A percentile compares a stretch with the other conserved stretches of the same genome.
Evolutionary conservation across 208 protist genomes (phyloP).

Genomic region (Wallacemonas sp.): DNA sequence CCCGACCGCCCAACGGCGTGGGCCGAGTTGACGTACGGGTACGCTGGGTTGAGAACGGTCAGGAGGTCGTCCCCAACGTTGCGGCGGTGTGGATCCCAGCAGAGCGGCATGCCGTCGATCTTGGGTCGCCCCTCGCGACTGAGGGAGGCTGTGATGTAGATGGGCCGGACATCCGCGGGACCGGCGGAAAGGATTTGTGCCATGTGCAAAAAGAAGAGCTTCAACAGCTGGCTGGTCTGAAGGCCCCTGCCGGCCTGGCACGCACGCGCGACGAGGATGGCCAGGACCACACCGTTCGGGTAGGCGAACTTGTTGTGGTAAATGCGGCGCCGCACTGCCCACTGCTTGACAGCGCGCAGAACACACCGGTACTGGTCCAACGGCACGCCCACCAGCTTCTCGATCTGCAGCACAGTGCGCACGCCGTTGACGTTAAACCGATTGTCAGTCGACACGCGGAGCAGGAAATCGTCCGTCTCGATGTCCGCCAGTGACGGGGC

Average conservation of each 20-base stretch:
- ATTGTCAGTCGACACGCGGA: conserved; percentile 47
- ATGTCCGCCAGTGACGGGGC: conserved; percentile 63
- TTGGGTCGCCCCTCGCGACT: conserved; percentile 8
- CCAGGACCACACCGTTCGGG: conserved; percentile 95
- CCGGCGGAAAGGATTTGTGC: neutral
- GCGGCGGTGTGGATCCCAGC: conserved; percentile 44
- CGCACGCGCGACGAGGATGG: conserved; percentile 94
- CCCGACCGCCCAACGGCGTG: conserved; percentile 84
- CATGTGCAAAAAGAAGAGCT: conserved; percentile 75
- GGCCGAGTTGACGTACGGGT: conserved; percentile 96
- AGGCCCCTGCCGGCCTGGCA: conserved; percentile 93
- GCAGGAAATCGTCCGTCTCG: conserved; percentile 55
- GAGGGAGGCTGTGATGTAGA: conserved; percentile 63
- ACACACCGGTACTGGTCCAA: conserved; percentile 47
- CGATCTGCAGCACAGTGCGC: conserved; percentile 73
- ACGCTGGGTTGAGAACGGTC: conserved; percentile 96
- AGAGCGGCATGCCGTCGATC: conserved; percentile 66
- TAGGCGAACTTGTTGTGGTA: conserved; percentile 96
- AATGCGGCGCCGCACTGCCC: conserved; percentile 83
- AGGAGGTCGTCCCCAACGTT: conserved; percentile 82
- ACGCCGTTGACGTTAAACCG: conserved; percentile 75
- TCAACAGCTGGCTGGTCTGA: conserved; percentile 74
- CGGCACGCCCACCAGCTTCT: conserved; percentile 42
- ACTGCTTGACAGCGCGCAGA: conserved; percentile 80
- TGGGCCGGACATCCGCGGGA: conserved; percentile 26